Evolutionary conservation across 2,329 filamentous ascomycete species (phyloP).

Genomic region (Claviceps sp.): DNA sequence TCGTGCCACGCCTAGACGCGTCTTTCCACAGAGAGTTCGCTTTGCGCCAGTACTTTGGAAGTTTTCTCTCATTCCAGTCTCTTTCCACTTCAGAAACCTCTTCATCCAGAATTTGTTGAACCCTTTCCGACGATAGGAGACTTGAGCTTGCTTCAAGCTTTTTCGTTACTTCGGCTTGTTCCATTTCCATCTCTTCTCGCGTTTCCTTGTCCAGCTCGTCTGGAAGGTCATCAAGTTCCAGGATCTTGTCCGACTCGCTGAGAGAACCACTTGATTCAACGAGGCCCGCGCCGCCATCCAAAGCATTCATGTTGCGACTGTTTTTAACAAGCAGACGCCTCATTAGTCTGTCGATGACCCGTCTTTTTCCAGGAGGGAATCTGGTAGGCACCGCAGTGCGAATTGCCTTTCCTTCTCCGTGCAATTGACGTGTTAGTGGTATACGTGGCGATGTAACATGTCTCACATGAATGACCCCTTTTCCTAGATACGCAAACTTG

Average conservation of each 20-base stretch:
- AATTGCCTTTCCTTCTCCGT: slow-evolving; percentile 15
- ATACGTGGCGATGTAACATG: slow-evolving; percentile 12
- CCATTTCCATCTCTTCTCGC: slow-evolving; percentile 44
- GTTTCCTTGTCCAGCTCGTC: slow-evolving; percentile 38
- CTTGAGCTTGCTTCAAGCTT: slow-evolving; percentile 17
- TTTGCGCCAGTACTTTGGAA: slow-evolving; percentile 39
- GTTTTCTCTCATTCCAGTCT: slow-evolving; percentile 45
- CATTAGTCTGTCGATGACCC: slow-evolving; percentile 28
- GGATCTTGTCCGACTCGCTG: slow-evolving; percentile 24
- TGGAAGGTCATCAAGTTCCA: slow-evolving; percentile 25
- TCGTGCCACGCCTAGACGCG: slow-evolving; percentile 30
- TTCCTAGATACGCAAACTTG: slow-evolving; percentile 22
- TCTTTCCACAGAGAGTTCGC: slow-evolving; percentile 50
- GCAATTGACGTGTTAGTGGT: slow-evolving; percentile 12
- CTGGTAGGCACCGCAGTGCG: slow-evolving; percentile 11
- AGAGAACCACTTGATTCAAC: slow-evolving; percentile 4
- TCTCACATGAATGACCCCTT: slow-evolving; percentile 14
- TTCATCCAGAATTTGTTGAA: slow-evolving; percentile 39
- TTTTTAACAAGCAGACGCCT: slow-evolving; percentile 25
- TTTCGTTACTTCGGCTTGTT: slow-evolving; percentile 10
- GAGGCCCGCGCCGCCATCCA: not conserved
- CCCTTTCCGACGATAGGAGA: slow-evolving; percentile 21
- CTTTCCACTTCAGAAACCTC: slow-evolving; percentile 35
- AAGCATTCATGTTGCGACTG: slow-evolving; percentile 4
- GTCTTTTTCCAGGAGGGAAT: slow-evolving; percentile 28